Percentiles rank a stretch among this genome's conserved stretches.
Conservation (phyloP, 78 protist species). For the slime mould (Dictyostelium discoideum) region DNA sequence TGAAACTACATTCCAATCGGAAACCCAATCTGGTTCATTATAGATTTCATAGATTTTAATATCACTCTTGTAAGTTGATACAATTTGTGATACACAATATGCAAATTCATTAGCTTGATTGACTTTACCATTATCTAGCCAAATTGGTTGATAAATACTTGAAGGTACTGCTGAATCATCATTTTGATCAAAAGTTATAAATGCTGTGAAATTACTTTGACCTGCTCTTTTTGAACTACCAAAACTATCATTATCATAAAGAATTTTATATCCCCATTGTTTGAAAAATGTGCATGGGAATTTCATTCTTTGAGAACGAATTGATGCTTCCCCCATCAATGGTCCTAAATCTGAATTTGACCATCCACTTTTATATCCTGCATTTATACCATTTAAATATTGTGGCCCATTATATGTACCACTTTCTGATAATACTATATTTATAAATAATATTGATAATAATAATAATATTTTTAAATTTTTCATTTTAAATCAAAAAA, state of each 20-base stretch:
- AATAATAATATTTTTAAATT: too few species aligned
- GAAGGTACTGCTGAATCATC: not conserved
- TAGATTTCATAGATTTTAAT: slow-evolving; percentile 11
- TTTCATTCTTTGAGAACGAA: not conserved
- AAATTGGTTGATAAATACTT: not conserved
- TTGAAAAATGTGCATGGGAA: slow-evolving; percentile 4
- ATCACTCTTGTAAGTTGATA: not conserved
- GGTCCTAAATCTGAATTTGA: not conserved
- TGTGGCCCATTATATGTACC: slow-evolving; percentile 9
- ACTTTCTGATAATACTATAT: not conserved
- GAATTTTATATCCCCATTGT: not conserved
- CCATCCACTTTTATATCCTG: slow-evolving; percentile 14
- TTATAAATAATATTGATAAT: not conserved
- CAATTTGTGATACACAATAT: not conserved
- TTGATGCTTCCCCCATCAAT: not conserved
- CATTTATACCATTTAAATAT: slow-evolving; percentile 24
- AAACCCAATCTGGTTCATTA: slow-evolving; percentile 41
- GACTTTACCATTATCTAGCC: not conserved
- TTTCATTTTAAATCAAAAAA: not conserved
- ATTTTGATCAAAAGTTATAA: slow-evolving; percentile 1
- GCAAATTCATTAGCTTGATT: slow-evolving; percentile 23
- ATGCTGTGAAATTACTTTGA: slow-evolving; percentile 18
- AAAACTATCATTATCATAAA: slow-evolving; percentile 16
- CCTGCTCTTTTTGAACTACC: slow-evolving; percentile 3
- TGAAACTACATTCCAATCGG: not conserved